Conservation (phyloP, 495 filamentous ascomycete species). For the Sordaria brevicollis region DNA sequence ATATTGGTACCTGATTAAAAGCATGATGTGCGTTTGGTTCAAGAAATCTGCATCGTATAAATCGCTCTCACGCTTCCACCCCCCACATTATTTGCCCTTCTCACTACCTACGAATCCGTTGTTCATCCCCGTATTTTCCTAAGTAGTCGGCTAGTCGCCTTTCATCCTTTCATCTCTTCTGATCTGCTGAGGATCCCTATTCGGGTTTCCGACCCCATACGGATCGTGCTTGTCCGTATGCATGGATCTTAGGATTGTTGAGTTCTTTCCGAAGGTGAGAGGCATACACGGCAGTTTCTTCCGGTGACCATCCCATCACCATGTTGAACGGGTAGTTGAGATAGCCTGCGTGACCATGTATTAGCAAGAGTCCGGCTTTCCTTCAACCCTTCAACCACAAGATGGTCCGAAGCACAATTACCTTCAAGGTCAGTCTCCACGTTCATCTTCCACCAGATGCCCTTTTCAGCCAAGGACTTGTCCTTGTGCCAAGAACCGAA, state of each 20-base stretch:
- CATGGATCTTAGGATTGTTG: constrained; percentile 15
- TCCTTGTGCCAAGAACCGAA: constrained; percentile 13
- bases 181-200: neutral
- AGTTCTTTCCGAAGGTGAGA: constrained; percentile 25
- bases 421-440: constrained; percentile 25
- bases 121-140: neutral
- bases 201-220: constrained; percentile 26
- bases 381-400: constrained; percentile 1
- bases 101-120: no score
- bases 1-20: no score
- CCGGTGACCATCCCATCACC: constrained; percentile 21
- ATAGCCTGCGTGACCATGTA: neutral
- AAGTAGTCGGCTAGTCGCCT: no score
- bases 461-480: constrained; percentile 38
- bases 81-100: no score
- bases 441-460: constrained; percentile 21
- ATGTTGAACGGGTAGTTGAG: neutral
- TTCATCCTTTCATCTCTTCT: neutral
- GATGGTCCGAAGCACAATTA: constrained; percentile 1
- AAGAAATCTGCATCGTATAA: no score
- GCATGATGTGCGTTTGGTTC: no score
- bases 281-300: constrained; percentile 24
- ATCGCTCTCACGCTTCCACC: no score
- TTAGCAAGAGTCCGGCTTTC: neutral
- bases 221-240: constrained; percentile 19